Conservation (phyloP, 768 basidiomycete species). For the Psilocybe tampanensis region DNA sequence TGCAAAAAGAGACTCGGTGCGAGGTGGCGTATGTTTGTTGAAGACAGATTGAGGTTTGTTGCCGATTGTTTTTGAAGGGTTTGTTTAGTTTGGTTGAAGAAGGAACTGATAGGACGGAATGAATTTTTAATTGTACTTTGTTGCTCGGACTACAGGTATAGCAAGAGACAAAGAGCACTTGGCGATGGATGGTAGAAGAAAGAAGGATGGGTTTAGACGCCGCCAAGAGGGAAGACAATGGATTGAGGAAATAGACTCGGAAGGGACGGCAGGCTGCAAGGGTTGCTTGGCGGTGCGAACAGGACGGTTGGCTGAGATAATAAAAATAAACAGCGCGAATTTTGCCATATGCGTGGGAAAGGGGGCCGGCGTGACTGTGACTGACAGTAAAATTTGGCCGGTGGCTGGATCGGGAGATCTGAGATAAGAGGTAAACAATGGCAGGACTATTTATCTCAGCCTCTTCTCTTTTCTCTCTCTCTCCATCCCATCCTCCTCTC, state of each 20-base stretch:
- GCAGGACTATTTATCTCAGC: conserved; percentile 1
- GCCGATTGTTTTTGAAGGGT: too few species aligned
- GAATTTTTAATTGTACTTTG: too few species aligned
- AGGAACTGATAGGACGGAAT: too few species aligned
- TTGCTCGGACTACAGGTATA: too few species aligned
- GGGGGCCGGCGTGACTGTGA: conserved; percentile 4
- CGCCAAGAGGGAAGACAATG: too few species aligned
- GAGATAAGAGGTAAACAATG: conserved; percentile 5
- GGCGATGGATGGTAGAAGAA: too few species aligned
- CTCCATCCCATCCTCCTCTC: conserved; percentile 2
- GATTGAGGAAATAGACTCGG: not conserved
- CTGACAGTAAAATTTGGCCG: not conserved
- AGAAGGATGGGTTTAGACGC: too few species aligned
- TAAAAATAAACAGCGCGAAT: not conserved
- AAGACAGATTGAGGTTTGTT: too few species aligned
- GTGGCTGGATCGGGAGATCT: conserved; percentile 11
- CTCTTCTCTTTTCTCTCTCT: not conserved
- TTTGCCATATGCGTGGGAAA: not conserved
- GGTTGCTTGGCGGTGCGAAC: not conserved
- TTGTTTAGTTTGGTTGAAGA: too few species aligned
- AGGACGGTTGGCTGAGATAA: not conserved
- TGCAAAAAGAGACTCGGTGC: too few species aligned
- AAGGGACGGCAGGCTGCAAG: not conserved
- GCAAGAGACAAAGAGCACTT: too few species aligned
- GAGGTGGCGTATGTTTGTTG: not conserved